phyloP scores from a whole-genome alignment of 2,329 filamentous ascomycete species.

The Catunica adiposa region DNA sequence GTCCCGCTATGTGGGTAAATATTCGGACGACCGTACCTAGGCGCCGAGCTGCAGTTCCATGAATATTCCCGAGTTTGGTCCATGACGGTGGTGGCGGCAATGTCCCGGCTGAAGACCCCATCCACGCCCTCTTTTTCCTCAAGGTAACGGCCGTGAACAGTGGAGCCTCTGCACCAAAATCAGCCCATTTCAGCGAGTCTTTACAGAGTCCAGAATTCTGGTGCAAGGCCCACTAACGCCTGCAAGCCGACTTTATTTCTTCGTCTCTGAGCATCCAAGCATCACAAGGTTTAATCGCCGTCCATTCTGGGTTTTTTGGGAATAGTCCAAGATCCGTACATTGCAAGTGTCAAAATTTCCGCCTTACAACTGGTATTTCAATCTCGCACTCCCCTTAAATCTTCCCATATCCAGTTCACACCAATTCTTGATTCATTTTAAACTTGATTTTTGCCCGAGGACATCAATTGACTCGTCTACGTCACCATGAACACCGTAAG shows the following conservation, averaged over 20 bases:
- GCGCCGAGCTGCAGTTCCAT: no score
- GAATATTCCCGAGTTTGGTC: not conserved
- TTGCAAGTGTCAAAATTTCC: not conserved
- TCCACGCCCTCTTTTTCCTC: not conserved
- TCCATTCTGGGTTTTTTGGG: slow-evolving; percentile 1
- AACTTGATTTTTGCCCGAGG: slow-evolving; percentile 4
- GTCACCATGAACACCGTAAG: slow-evolving; percentile 39
- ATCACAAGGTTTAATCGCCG: not conserved
- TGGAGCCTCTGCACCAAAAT: not conserved
- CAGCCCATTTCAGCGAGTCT: not conserved
- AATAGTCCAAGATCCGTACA: not conserved
- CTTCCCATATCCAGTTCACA: not conserved
- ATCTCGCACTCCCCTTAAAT: not conserved
- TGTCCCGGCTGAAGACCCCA: no score
- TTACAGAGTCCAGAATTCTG: not conserved
- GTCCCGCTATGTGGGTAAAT: no score
- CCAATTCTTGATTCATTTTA: not conserved
- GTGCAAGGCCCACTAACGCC: not conserved
- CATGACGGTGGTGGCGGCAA: not conserved
- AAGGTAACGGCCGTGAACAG: not conserved
- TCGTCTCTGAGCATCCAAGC: not conserved
- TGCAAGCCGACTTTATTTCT: slow-evolving; percentile 2
- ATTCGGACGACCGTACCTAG: no score
- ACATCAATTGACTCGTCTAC: slow-evolving; percentile 7
- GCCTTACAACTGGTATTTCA: not conserved